Evolutionary conservation across 805 yeast genomes (phyloP), one percentile per base, ranked within the genome.

Genomic region (Candida endomychidarum): DNA sequence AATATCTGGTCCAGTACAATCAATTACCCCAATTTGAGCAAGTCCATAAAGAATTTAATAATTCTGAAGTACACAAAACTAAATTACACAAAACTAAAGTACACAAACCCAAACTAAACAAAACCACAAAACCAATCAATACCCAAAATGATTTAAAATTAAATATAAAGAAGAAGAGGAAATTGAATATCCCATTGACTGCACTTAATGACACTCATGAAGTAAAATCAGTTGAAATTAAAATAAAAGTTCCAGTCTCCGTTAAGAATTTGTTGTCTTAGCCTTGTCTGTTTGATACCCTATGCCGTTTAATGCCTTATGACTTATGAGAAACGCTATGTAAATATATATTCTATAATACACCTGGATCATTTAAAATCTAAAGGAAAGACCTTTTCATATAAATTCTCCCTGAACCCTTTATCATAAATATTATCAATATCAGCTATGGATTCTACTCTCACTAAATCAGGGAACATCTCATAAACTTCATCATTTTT

Each of bases 401-500:
- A 53, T 8, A 72, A 37, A 46, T 77, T 77, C 2, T 42, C 39
- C 53, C 58, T 48, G 46, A 77, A 75, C 2, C 82, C 83, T 7
- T 45, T 48, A 44, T 77, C 83, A 50, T 77, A 77, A 7, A 73
- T 54, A 46, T 77, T 77, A 25, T 45, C 41, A 8, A 47, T 28
- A 11, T 42, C 41, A 5, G 38, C 47, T 10, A 47, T 24, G 11
- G 34, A 35, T 8, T 34, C 22, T 2, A 47, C 38, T 20, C 36
- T 34, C 2, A 31, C 28, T 2, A 37, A 25, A 22, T 35, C 43
- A 11, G 14, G 22, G 20, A 25, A 25, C 4, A 30, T 17, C 3
- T 36, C 40, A 15, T 15, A 38, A 9, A 40, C 30, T 18, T 40
- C 22, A 16, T 41, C 43, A 33, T 47, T 42, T 21, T 40, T 39